Conservation (phyloP, 2,329 filamentous ascomycete genomes). For the Cyphellophora attinorum region DNA sequence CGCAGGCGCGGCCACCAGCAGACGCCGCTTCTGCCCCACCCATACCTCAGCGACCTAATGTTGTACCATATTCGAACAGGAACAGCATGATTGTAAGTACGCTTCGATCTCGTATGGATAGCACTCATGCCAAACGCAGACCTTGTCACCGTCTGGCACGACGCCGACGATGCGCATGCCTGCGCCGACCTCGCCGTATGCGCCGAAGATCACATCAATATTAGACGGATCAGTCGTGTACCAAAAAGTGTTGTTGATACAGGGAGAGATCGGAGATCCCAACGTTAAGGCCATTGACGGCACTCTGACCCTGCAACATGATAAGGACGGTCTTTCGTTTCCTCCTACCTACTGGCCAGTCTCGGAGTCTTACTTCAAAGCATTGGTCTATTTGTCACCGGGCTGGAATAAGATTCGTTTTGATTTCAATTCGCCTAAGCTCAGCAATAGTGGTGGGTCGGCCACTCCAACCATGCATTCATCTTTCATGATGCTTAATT, state of each 20-base stretch:
- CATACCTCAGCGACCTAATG: conserved; percentile 37
- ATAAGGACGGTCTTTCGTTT: conserved; percentile 64
- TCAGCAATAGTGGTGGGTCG: conserved; percentile 52
- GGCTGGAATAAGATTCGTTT: conserved; percentile 82
- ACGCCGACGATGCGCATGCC: conserved; percentile 33
- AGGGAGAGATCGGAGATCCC: conserved; percentile 70
- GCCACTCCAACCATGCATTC: conserved; percentile 63
- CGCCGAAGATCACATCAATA: conserved; percentile 70
- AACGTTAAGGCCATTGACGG: conserved; percentile 64
- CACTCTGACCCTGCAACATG: conserved; percentile 65
- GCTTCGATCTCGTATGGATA: conserved; percentile 1
- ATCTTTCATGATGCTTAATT: conserved; percentile 73
- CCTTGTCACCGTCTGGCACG: conserved; percentile 16
- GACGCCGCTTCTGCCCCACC: conserved; percentile 29
- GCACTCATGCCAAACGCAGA: conserved; percentile 20
- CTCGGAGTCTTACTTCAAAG: conserved; percentile 82
- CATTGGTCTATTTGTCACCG: conserved; percentile 78
- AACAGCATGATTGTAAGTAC: conserved; percentile 33
- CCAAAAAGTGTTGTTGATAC: conserved; percentile 77
- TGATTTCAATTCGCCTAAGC: conserved; percentile 77
- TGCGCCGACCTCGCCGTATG: conserved; percentile 64
- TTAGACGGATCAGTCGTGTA: conserved; percentile 83
- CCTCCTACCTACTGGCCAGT: conserved; percentile 81
- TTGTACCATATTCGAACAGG: conserved; percentile 28
- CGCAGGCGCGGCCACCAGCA: conserved; percentile 41